Evolutionary conservation across 2,329 filamentous ascomycete genomes (phyloP).

Genomic region (Epichloe glyceriae): DNA sequence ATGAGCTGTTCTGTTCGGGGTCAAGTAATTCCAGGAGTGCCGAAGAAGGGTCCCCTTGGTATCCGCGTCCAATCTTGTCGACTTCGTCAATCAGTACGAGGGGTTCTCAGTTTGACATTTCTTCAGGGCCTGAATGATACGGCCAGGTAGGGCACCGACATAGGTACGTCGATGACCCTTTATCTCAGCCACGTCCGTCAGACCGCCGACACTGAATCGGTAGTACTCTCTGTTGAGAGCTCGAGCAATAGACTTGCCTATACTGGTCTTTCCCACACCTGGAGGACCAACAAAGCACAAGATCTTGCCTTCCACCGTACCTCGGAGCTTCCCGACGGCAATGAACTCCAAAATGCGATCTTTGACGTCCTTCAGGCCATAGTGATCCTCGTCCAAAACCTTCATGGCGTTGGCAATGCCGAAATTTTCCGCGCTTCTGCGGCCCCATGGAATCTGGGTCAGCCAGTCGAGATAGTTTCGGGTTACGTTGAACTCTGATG

Average conservation of each 20-base stretch:
- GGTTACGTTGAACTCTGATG: constrained; percentile 97
- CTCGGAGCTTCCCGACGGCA: constrained; percentile 89
- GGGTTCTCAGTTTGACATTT: constrained; percentile 98
- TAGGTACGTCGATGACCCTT: constrained; percentile 96
- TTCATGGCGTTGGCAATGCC: constrained; percentile 81
- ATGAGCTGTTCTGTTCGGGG: constrained; percentile 93
- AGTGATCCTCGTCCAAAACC: constrained; percentile 91
- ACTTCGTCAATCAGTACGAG: constrained; percentile 94
- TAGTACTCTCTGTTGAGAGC: constrained; percentile 96
- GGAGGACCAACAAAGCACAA: constrained; percentile 94
- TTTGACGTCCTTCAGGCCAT: constrained; percentile 95
- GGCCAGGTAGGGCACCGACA: constrained; percentile 85
- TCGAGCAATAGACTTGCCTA: constrained; percentile 93
- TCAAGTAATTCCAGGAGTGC: constrained; percentile 88
- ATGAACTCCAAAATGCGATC: constrained; percentile 98
- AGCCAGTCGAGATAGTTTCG: constrained; percentile 98
- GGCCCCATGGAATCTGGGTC: constrained; percentile 95
- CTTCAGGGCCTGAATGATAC: constrained; percentile 96
- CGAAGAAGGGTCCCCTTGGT: constrained; percentile 92
- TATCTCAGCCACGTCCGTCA: constrained; percentile 97
- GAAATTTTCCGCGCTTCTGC: constrained; percentile 92
- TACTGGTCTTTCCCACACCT: constrained; percentile 96
- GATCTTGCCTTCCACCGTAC: constrained; percentile 96
- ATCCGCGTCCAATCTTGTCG: constrained; percentile 93
- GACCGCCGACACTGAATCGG: constrained; percentile 90